phyloP scores from a whole-genome alignment of 2,329 filamentous ascomycete species.

The Tolypocladium ovalisporum region DNA sequence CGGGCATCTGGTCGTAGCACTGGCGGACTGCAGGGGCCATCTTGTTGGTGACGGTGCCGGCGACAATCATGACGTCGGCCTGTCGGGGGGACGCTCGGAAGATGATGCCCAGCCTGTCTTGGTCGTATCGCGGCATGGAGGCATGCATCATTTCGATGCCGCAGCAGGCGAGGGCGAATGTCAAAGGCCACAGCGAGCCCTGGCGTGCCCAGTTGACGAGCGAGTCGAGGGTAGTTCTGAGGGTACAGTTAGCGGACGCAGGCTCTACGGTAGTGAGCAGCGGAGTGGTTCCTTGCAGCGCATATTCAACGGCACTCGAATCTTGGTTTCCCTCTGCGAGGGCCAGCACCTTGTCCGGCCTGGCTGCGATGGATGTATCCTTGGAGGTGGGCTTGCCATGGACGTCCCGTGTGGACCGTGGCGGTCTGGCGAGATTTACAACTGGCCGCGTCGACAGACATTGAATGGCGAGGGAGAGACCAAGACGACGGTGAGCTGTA shows the following conservation, averaged over 20 bases:
- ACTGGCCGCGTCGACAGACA: background rate
- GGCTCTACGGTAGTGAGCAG: no score
- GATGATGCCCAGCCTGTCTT: conserved; percentile 79
- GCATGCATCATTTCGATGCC: conserved; percentile 89
- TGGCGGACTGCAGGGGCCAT: conserved; percentile 85
- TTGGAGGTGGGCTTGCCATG: background rate
- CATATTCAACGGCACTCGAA: background rate
- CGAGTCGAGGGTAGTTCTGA: conserved; percentile 64
- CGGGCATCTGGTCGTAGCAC: conserved; percentile 92
- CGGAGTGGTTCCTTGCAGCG: no score
- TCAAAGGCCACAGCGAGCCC: conserved; percentile 78
- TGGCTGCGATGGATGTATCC: background rate
- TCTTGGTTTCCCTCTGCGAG: background rate
- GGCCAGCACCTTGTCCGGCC: background rate
- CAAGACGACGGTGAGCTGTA: background rate
- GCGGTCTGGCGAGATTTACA: background rate
- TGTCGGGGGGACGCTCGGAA: conserved; percentile 82
- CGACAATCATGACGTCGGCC: conserved; percentile 88
- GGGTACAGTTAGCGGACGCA: no score
- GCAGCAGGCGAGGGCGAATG: conserved; percentile 80
- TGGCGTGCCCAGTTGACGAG: conserved; percentile 77
- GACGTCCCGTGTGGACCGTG: background rate
- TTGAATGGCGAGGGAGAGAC: background rate
- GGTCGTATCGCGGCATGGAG: conserved; percentile 78
- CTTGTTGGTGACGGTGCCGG: conserved; percentile 87